Conservation (phyloP, 441 rosid genomes). For the Pelargonium cotyledonis region DNA sequence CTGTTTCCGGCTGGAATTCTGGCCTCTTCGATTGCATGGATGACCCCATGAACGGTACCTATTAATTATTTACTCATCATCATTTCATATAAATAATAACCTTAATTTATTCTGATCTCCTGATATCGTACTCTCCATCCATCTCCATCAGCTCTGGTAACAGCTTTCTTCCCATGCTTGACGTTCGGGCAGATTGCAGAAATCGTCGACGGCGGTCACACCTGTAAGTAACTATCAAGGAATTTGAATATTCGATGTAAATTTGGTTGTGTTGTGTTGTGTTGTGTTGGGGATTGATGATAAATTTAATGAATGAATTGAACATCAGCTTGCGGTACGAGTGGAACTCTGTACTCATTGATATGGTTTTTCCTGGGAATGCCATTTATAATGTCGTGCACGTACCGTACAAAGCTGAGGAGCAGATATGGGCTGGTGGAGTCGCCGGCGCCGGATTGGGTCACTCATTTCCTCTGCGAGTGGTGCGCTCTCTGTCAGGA, state of each 20-base stretch:
- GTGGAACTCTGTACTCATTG: constrained; percentile 39
- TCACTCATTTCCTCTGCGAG: constrained; percentile 49
- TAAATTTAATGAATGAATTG: not conserved
- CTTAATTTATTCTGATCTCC: too few relatives aligned
- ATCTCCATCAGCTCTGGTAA: constrained; percentile 28
- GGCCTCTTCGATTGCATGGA: constrained; percentile 63
- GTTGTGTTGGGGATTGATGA: too few relatives aligned
- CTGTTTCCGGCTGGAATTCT: constrained; percentile 34
- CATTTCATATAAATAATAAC: not conserved
- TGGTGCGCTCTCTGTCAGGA: constrained; percentile 66
- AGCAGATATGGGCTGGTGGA: constrained; percentile 45
- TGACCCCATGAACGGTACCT: constrained; percentile 43
- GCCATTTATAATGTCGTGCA: constrained; percentile 53
- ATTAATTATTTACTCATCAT: not conserved
- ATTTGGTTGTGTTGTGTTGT: too few relatives aligned
- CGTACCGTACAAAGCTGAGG: constrained; percentile 47
- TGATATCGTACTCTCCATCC: too few relatives aligned
- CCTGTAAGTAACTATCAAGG: constrained; percentile 24
- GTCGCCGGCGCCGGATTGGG: constrained; percentile 68
- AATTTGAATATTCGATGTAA: too few relatives aligned
- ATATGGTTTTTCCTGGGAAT: constrained; percentile 24
- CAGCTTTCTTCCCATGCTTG: constrained; percentile 39
- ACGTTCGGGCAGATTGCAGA: constrained; percentile 47
- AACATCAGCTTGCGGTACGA: constrained; percentile 39
- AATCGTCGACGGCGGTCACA: constrained; percentile 35